Evolutionary conservation across 2,329 filamentous ascomycete species (phyloP).

Genomic region (Zalaria sp.): DNA sequence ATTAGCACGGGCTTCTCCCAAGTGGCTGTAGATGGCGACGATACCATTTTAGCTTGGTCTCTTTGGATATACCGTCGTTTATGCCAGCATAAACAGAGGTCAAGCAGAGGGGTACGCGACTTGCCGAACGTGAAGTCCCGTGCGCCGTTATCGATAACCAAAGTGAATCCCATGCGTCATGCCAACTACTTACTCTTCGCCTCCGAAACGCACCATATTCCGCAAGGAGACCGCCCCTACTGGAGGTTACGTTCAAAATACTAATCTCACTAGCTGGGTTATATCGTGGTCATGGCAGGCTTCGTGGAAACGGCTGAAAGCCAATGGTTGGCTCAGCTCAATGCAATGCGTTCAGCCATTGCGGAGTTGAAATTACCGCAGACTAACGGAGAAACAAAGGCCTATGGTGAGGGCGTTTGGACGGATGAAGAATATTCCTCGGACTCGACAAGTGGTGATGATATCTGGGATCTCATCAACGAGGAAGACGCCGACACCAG

Average conservation of each 20-base stretch:
- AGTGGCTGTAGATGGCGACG: background rate
- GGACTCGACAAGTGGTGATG: constrained; percentile 52
- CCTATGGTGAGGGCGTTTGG: constrained; percentile 43
- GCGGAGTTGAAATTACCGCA: constrained; percentile 50
- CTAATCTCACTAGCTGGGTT: too few relatives aligned
- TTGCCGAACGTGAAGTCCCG: too few relatives aligned
- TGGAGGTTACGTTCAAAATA: too few relatives aligned
- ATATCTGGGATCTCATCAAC: constrained; percentile 88
- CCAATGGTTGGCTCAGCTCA: constrained; percentile 75
- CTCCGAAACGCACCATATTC: too few relatives aligned
- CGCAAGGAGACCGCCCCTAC: too few relatives aligned
- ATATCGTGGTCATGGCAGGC: constrained; percentile 19
- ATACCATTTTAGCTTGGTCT: background rate
- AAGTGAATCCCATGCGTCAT: too few relatives aligned
- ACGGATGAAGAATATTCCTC: constrained; percentile 52
- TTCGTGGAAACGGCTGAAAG: constrained; percentile 32
- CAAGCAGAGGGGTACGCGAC: too few relatives aligned
- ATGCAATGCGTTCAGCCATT: constrained; percentile 74
- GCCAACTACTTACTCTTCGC: too few relatives aligned
- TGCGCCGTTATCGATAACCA: too few relatives aligned
- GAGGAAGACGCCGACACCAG: constrained; percentile 52
- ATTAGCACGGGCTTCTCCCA: background rate
- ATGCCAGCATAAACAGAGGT: too few relatives aligned
- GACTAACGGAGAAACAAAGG: constrained; percentile 29
- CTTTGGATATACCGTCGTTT: too few relatives aligned